Evolutionary conservation across 2,329 filamentous ascomycete species (phyloP).

Genomic region (Trichoderma semiorbis): DNA sequence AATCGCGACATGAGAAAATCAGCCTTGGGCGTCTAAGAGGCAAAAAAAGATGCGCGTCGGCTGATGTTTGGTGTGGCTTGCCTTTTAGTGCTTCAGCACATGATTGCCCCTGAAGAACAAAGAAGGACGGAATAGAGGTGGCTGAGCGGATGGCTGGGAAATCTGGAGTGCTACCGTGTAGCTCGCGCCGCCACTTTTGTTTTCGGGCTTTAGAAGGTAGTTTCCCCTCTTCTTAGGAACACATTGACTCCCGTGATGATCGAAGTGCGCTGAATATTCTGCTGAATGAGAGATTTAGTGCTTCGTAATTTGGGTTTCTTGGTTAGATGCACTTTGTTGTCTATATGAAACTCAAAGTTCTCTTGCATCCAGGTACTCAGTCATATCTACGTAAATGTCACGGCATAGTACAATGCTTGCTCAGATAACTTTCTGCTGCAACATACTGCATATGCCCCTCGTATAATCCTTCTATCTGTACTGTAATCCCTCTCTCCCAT

Average conservation of each 20-base stretch:
- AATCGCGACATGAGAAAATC: neutral
- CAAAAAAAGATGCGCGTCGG: neutral
- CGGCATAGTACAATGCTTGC: too few relatives aligned
- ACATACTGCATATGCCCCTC: neutral
- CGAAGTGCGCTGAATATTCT: neutral
- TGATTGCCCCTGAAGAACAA: neutral
- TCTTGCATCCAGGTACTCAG: neutral
- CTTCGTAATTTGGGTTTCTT: neutral
- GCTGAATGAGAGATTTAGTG: neutral
- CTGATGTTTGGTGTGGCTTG: neutral
- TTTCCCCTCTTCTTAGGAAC: neutral
- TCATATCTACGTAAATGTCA: neutral
- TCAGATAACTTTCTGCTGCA: too few relatives aligned
- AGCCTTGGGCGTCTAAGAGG: constrained; percentile 7
- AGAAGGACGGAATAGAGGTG: neutral
- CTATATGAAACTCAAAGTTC: neutral
- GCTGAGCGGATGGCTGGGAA: constrained; percentile 5
- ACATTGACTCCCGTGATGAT: neutral
- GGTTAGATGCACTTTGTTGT: neutral
- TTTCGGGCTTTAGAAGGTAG: neutral
- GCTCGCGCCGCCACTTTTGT: neutral
- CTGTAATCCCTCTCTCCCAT: neutral
- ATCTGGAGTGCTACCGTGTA: neutral
- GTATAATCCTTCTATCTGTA: neutral
- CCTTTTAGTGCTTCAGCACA: neutral